Evolutionary conservation across 2,329 filamentous ascomycete genomes (phyloP), one percentile per base, ranked within the genome.

Genomic region (Exophiala aquamarina): DNA sequence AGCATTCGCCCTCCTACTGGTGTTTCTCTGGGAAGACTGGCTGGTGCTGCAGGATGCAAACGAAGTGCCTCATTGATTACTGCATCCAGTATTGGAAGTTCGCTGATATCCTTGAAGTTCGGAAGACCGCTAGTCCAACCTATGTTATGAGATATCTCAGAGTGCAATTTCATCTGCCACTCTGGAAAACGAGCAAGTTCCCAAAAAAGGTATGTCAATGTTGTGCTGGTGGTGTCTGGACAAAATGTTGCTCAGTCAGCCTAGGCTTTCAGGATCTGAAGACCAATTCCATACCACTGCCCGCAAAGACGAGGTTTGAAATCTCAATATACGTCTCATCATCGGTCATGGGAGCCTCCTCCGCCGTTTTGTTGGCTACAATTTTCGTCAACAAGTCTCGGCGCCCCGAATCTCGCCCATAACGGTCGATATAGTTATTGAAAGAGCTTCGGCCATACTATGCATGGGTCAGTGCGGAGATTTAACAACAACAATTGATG

Each of bases 51-150:
- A 1, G 47, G 67, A 61, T 83, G 78, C 2, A 83, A 66, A 18
- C 81, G 76, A 10, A 84, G 66, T 1, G 79, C 81, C 59, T 84
- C 81, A 63, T 77, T 77, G 14, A 83, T 58, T 7, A 81, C 71
- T 4, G 79, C 79, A 49, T 83, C 73, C 3, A 84, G 65, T 10
- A 81, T 57, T 2, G 79, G 77, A 1, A 83, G 63, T 1, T 63
- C 63, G 52, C 72, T 68, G 14, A 74, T 64, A 5, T 41, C 14
- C n/a, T 19, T 13, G 4, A 62, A 59, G 41, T 70, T 71, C 2
- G 70, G 56, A 1, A 34, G 13, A n/a, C 60, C 42, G 8, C 18
- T 21, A 1, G 59, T 44, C n/a, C 10, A 11, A 2, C 20, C 43
- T 2, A 23, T 36, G 8, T 50, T 44, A 10, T 41, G 32, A 26